Conservation (phyloP, 495 filamentous ascomycete species). For the Aspergillus saccharolyticus region DNA sequence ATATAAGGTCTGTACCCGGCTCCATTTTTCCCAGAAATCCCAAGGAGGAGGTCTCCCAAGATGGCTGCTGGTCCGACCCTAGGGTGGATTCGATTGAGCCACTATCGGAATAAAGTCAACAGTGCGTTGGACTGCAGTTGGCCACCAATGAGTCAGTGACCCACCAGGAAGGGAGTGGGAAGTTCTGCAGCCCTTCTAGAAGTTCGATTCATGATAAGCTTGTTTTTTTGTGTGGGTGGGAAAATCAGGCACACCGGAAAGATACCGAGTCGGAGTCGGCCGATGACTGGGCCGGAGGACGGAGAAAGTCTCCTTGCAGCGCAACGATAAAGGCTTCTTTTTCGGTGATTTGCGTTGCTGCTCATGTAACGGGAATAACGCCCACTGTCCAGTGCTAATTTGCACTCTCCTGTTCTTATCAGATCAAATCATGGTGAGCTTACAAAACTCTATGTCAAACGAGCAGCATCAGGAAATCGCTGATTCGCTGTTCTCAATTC, state of each 20-base stretch:
- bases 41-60: background rate
- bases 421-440: background rate
- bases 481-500: background rate
- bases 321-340: background rate
- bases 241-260: background rate
- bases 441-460: background rate
- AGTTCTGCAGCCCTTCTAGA: background rate
- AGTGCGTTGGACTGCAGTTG: background rate
- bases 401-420: background rate
- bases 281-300: constrained; percentile 1
- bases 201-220: constrained; percentile 2
- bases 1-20: background rate
- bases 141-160: too few species aligned
- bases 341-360: background rate
- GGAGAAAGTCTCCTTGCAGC: background rate
- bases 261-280: constrained; percentile 1
- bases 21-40: background rate
- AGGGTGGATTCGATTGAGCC: background rate
- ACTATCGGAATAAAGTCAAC: background rate
- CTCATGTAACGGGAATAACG: background rate
- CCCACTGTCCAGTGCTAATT: background rate
- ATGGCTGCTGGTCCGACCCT: background rate
- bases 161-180: background rate
- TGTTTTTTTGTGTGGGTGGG: background rate
- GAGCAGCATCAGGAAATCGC: background rate